A percentile compares a stretch with the other conserved stretches of the same genome.
Conservation (phyloP, 2,329 filamentous ascomycete genomes). For the Calonectria pseudoreteaudii region DNA sequence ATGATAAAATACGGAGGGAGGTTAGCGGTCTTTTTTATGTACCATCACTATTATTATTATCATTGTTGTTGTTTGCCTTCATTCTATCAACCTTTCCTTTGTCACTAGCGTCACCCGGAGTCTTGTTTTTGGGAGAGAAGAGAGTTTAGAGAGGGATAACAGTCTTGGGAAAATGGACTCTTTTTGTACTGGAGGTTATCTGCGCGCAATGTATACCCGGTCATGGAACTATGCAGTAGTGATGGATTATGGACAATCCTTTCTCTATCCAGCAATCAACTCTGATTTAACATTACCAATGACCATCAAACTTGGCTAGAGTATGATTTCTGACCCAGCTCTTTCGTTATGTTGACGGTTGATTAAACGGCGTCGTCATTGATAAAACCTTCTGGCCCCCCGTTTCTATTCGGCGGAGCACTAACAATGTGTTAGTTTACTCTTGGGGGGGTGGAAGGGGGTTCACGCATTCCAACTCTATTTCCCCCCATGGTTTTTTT, state of each 20-base stretch:
- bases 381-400: not conserved
- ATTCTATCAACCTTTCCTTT: slow-evolving; percentile 11
- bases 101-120: slow-evolving; percentile 22
- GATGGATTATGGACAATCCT: not conserved
- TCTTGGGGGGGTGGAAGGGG: no score
- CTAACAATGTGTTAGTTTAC: not conserved
- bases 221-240: slow-evolving; percentile 9
- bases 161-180: not conserved
- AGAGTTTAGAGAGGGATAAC: slow-evolving; percentile 2
- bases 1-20: slow-evolving; percentile 20
- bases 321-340: not conserved
- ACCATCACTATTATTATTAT: slow-evolving; percentile 1
- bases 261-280: not conserved
- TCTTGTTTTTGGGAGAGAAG: slow-evolving; percentile 4
- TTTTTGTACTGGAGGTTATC: not conserved
- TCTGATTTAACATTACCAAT: not conserved
- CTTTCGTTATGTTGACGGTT: not conserved
- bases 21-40: slow-evolving; percentile 4
- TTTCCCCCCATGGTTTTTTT: not conserved
- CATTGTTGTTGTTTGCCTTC: not conserved
- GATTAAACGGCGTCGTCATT: slow-evolving; percentile 9
- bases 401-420: not conserved
- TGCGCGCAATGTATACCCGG: slow-evolving; percentile 18
- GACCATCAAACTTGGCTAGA: not conserved
- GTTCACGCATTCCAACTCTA: not conserved